Percentiles rank a stretch among this genome's conserved stretches.
phyloP scores from a whole-genome alignment of 2,329 filamentous ascomycete genomes.

The Sclerotiophoma versabilis region DNA sequence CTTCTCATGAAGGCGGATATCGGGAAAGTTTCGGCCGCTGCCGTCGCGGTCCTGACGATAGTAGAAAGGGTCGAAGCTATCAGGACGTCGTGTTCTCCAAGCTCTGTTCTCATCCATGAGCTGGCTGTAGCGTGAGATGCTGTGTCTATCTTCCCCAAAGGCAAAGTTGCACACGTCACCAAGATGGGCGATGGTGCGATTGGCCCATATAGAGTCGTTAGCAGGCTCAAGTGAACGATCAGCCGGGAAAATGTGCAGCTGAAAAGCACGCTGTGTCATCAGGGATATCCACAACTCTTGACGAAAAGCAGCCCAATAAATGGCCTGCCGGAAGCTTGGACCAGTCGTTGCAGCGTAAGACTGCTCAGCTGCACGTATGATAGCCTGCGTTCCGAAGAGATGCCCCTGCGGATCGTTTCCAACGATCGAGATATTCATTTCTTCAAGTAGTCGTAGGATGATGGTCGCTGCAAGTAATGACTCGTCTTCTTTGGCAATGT shows the following conservation, averaged over 20 bases:
- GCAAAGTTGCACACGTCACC: conserved; percentile 48
- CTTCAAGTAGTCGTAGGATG: conserved; percentile 51
- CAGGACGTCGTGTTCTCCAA: conserved; percentile 41
- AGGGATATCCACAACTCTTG: conserved; percentile 49
- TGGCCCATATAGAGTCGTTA: conserved; percentile 53
- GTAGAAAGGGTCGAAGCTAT: conserved; percentile 47
- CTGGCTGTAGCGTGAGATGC: conserved; percentile 36
- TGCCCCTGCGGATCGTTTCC: conserved; percentile 49
- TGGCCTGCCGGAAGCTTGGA: conserved; percentile 44
- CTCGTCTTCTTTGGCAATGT: conserved; percentile 50
- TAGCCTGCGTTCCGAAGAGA: conserved; percentile 49
- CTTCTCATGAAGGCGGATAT: conserved; percentile 46
- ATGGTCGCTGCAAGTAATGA: conserved; percentile 52
- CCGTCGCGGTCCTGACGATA: conserved; percentile 42
- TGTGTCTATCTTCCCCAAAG: conserved; percentile 45
- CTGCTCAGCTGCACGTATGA: conserved; percentile 45
- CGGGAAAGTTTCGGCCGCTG: conserved; percentile 44
- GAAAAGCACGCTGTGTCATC: conserved; percentile 47
- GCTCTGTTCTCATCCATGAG: conserved; percentile 46
- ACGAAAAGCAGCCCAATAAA: conserved; percentile 49
- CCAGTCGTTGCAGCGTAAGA: conserved; percentile 42
- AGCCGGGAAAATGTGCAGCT: conserved; percentile 47
- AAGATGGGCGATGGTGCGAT: conserved; percentile 50
- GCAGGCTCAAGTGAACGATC: conserved; percentile 51
- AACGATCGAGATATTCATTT: conserved; percentile 51